A percentile compares a stretch with the other conserved stretches of the same genome.
Evolutionary conservation across 2,329 filamentous ascomycete species (phyloP).

Genomic region (Juglanconis oblonga): DNA sequence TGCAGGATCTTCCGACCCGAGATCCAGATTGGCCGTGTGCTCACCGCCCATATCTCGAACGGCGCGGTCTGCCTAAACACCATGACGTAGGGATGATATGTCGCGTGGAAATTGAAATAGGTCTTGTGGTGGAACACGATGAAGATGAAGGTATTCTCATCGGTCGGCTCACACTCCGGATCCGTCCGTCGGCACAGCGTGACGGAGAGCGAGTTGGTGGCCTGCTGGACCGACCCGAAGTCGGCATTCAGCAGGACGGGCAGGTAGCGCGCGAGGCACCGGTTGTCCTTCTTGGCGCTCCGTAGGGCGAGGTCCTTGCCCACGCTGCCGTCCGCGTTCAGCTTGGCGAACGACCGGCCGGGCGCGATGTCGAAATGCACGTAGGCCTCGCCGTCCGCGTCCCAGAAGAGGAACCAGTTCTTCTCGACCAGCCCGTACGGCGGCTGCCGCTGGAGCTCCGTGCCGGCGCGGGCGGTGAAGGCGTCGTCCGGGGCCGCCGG

Average conservation of each 20-base stretch:
- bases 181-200: constrained; percentile 52
- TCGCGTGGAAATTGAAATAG: constrained; percentile 43
- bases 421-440: constrained; percentile 50
- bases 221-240: constrained; percentile 53
- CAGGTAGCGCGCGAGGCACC: constrained; percentile 45
- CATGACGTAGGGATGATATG: constrained; percentile 56
- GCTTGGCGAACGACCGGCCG: constrained; percentile 44
- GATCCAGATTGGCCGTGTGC: constrained; percentile 52
- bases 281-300: constrained; percentile 35
- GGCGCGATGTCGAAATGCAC: constrained; percentile 53
- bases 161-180: constrained; percentile 36
- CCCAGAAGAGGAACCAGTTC: constrained; percentile 64
- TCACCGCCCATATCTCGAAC: constrained; percentile 49
- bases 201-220: constrained; percentile 55
- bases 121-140: constrained; percentile 55
- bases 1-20: constrained; percentile 36
- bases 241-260: constrained; percentile 31
- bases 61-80: constrained; percentile 46
- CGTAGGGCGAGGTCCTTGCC: constrained; percentile 43
- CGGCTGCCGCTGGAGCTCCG: constrained; percentile 49
- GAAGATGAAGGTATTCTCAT: constrained; percentile 52
- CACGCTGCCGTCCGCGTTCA: constrained; percentile 42
- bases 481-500: constrained; percentile 19
- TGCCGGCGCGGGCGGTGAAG: constrained; percentile 37
- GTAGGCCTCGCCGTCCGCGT: constrained; percentile 41